These are phyloP conservation scores for Colletotrichum graminicola DNA, from an alignment of 2,329 filamentous ascomycete species.

Conservation along the genomic window DNA sequence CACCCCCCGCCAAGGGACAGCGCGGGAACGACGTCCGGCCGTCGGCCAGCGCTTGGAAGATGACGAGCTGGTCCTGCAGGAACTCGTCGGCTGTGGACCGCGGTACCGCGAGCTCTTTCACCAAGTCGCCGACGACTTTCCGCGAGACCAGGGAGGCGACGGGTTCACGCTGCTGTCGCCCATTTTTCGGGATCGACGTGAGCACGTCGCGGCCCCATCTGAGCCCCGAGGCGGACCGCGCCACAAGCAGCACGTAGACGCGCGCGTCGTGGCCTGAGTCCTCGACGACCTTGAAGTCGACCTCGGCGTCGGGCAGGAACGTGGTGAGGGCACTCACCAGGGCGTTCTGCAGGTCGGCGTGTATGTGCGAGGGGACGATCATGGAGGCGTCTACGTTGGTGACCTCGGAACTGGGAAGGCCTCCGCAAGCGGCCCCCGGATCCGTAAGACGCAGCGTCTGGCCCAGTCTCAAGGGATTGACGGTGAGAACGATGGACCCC, in stretches of 20 bases:
- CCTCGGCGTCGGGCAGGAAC: slow-evolving; percentile 58
- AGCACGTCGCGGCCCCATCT: slow-evolving; percentile 64
- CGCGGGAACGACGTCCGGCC: slow-evolving; percentile 63
- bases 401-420: slow-evolving; percentile 51
- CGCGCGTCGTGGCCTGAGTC: slow-evolving; percentile 64
- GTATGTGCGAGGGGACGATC: slow-evolving; percentile 60
- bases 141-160: slow-evolving; percentile 57
- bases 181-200: slow-evolving; percentile 57
- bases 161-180: slow-evolving; percentile 47
- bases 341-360: slow-evolving; percentile 54
- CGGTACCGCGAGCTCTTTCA: slow-evolving; percentile 55
- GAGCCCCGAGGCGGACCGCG: slow-evolving; percentile 57
- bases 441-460: slow-evolving; percentile 53
- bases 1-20: neutral
- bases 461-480: slow-evolving; percentile 51
- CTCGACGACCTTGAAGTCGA: slow-evolving; percentile 61
- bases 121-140: slow-evolving; percentile 60
- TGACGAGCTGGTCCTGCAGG: slow-evolving; percentile 71
- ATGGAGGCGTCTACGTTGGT: slow-evolving; percentile 64
- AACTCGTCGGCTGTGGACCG: slow-evolving; percentile 61
- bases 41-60: slow-evolving; percentile 70
- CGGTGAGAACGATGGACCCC: slow-evolving; percentile 60
- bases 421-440: slow-evolving; percentile 43
- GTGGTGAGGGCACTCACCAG: slow-evolving; percentile 56
- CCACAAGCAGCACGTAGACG: slow-evolving; percentile 70